These are phyloP conservation scores for Draba incana DNA, from an alignment of 345 rosid genomes.

Conservation along the genomic window DNA sequence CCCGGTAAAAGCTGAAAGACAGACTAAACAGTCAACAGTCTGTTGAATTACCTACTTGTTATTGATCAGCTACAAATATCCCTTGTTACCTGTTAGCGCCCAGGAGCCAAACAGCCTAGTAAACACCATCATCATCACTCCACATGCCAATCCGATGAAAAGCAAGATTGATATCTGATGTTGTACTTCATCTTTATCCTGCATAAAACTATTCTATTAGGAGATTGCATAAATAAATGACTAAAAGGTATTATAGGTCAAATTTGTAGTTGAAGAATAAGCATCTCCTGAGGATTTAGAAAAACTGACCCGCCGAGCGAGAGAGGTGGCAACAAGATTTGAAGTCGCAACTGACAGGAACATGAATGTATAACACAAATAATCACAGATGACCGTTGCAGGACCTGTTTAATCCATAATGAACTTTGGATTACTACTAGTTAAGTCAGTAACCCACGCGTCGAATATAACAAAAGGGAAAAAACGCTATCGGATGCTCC, in stretches of 20 bases:
- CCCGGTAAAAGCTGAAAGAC: constrained; percentile 75
- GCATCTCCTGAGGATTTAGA: not conserved
- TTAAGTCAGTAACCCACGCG: not conserved
- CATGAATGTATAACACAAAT: constrained; percentile 58
- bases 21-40: constrained; percentile 24
- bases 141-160: constrained; percentile 72
- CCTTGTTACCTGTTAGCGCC: constrained; percentile 71
- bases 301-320: constrained; percentile 52
- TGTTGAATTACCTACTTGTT: constrained; percentile 14
- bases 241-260: not conserved
- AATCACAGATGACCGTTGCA: constrained; percentile 59
- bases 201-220: constrained; percentile 39
- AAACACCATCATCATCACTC: constrained; percentile 67
- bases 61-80: constrained; percentile 9
- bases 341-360: constrained; percentile 66
- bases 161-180: constrained; percentile 90
- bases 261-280: constrained; percentile 3
- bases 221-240: not conserved
- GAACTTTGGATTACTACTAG: constrained; percentile 1
- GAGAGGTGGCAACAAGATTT: constrained; percentile 62
- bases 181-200: constrained; percentile 83
- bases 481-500: not conserved
- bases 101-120: constrained; percentile 71
- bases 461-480: constrained; percentile 14
- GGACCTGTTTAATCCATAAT: constrained; percentile 47